Evolutionary conservation across 208 protist species (phyloP).

Genomic region (Herpetomonas tarakana): DNA sequence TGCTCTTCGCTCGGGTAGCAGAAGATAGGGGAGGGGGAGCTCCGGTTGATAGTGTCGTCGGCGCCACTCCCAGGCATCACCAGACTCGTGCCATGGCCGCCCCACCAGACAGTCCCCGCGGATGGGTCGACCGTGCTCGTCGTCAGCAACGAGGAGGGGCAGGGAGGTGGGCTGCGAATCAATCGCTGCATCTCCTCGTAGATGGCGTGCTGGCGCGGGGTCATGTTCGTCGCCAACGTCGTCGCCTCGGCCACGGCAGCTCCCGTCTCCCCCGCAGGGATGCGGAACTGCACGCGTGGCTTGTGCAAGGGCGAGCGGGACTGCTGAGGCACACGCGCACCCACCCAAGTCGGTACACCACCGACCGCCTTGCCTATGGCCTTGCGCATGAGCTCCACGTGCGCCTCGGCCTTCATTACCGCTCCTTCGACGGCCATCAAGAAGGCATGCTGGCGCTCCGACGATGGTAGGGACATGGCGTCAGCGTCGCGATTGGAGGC

Average conservation of each 20-base stretch:
- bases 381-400: constrained; percentile 22
- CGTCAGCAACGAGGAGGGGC: too few relatives aligned
- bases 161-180: constrained; percentile 15
- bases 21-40: neutral
- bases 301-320: neutral
- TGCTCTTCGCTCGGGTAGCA: neutral
- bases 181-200: constrained; percentile 36
- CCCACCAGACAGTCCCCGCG: too few relatives aligned
- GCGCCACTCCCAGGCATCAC: too few relatives aligned
- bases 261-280: neutral
- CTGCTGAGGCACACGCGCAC: too few relatives aligned
- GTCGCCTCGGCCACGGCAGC: neutral
- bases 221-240: neutral
- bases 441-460: constrained; percentile 24
- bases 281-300: constrained; percentile 4
- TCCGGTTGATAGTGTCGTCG: too few relatives aligned
- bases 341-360: neutral
- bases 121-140: too few relatives aligned
- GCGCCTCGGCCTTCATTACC: constrained; percentile 47
- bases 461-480: constrained; percentile 10
- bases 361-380: neutral
- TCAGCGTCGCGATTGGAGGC: too few relatives aligned
- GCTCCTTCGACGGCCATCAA: constrained; percentile 35
- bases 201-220: constrained; percentile 21
- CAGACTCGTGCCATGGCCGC: too few relatives aligned